Percentiles rank a stretch among this genome's conserved stretches.
phyloP scores from a whole-genome alignment of 2,329 filamentous ascomycete genomes.

The Bipolaris oryzae region DNA sequence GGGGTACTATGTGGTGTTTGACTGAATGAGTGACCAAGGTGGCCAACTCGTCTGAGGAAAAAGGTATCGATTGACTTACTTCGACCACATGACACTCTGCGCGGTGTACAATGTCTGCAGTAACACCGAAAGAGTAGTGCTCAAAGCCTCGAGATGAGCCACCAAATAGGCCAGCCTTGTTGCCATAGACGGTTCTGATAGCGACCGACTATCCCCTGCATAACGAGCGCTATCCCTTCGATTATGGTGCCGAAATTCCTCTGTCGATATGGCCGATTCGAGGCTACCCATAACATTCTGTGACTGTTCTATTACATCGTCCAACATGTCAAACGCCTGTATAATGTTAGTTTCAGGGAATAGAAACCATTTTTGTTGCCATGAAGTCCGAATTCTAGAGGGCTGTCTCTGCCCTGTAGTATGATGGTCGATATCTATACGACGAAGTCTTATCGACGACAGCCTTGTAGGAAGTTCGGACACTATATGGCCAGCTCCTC shows the following conservation, averaged over 20 bases:
- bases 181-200: conserved; percentile 17
- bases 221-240: conserved; percentile 10
- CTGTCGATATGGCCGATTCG: conserved; percentile 27
- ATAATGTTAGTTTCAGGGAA: conserved; percentile 12
- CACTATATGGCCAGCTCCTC: background rate
- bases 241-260: conserved; percentile 7
- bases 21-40: too few relatives aligned
- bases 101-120: conserved; percentile 48
- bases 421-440: background rate
- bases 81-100: conserved; percentile 48
- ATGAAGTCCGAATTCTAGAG: background rate
- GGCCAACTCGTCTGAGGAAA: background rate
- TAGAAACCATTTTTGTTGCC: background rate
- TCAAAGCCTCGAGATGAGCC: conserved; percentile 44
- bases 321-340: conserved; percentile 42
- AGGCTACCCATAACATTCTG: conserved; percentile 37
- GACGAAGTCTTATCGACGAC: background rate
- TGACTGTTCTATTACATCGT: conserved; percentile 44
- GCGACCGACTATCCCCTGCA: conserved; percentile 4
- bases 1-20: background rate
- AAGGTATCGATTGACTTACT: conserved; percentile 33
- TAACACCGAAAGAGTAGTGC: conserved; percentile 46
- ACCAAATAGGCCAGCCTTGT: conserved; percentile 41
- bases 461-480: background rate
- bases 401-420: background rate